Conservation (phyloP, 345 rosid genomes). For the Eucalyptus cloeziana region DNA sequence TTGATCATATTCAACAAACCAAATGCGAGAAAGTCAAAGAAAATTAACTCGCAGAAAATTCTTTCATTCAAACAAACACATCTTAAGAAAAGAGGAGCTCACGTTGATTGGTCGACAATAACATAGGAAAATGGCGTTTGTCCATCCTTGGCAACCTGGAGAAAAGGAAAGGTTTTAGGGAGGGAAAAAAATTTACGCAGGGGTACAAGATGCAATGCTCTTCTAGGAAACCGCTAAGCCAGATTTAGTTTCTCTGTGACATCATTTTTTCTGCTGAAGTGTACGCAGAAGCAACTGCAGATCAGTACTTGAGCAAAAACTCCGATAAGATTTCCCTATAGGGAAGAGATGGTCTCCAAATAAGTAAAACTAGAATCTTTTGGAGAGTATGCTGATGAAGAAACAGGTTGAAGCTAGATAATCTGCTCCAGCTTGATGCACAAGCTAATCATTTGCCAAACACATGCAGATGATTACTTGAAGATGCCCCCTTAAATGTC, state of each 20-base stretch:
- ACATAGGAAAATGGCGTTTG: conserved; percentile 79
- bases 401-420: not conserved
- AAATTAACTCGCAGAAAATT: too few species aligned
- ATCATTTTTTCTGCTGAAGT: not conserved
- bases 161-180: not conserved
- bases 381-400: not conserved
- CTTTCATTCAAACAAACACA: too few species aligned
- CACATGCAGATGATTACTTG: not conserved
- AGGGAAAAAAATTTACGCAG: not conserved
- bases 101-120: conserved; percentile 74
- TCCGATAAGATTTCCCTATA: not conserved
- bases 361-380: not conserved
- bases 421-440: not conserved
- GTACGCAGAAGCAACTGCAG: not conserved
- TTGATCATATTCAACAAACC: not conserved
- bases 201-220: not conserved
- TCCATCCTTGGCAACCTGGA: conserved; percentile 71
- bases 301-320: not conserved
- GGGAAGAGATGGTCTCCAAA: not conserved
- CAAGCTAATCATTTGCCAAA: not conserved
- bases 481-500: not conserved
- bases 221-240: not conserved
- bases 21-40: not conserved
- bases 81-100: conserved; percentile 9
- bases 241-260: not conserved